phyloP scores from a whole-genome alignment of 2,329 filamentous ascomycete genomes.

The Xylaria sp. region DNA sequence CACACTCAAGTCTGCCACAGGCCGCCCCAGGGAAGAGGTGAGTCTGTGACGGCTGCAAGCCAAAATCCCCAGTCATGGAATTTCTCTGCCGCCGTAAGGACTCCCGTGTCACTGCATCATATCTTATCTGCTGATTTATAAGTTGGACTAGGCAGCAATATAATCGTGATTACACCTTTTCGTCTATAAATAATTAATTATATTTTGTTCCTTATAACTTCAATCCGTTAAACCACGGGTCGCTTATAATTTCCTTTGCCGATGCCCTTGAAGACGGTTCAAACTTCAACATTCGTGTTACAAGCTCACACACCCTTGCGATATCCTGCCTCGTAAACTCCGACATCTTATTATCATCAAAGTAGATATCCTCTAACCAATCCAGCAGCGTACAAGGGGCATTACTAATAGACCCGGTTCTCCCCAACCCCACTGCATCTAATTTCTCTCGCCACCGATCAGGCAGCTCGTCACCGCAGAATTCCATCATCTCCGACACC shows the following conservation, averaged over 20 bases:
- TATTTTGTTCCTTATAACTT: too few species aligned
- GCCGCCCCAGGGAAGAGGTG: too few species aligned
- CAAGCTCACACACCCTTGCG: conserved; percentile 11
- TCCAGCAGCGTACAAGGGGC: conserved; percentile 17
- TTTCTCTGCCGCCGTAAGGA: too few species aligned
- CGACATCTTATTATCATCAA: conserved; percentile 7
- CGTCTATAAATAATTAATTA: too few species aligned
- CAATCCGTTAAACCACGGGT: conserved; percentile 15
- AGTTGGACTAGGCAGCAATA: too few species aligned
- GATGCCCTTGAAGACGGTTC: conserved; percentile 17
- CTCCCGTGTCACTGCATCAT: too few species aligned
- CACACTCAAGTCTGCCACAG: too few species aligned
- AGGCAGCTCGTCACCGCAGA: conserved; percentile 23
- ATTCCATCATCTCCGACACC: conserved; percentile 25
- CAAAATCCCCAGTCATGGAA: too few species aligned
- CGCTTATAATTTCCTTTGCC: conserved; percentile 15
- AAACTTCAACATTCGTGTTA: conserved; percentile 10
- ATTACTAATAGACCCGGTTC: background rate
- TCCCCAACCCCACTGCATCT: conserved; percentile 5
- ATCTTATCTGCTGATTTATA: too few species aligned
- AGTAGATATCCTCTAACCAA: conserved; percentile 28
- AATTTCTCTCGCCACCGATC: conserved; percentile 30
- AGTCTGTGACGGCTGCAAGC: too few species aligned
- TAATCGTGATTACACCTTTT: too few species aligned
- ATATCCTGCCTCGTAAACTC: conserved; percentile 26